Percentiles rank a stretch among this genome's conserved stretches.
These are phyloP conservation scores for Chimonanthus praecox DNA, from an alignment of 164 flowering plant species.

Conservation along the genomic window DNA sequence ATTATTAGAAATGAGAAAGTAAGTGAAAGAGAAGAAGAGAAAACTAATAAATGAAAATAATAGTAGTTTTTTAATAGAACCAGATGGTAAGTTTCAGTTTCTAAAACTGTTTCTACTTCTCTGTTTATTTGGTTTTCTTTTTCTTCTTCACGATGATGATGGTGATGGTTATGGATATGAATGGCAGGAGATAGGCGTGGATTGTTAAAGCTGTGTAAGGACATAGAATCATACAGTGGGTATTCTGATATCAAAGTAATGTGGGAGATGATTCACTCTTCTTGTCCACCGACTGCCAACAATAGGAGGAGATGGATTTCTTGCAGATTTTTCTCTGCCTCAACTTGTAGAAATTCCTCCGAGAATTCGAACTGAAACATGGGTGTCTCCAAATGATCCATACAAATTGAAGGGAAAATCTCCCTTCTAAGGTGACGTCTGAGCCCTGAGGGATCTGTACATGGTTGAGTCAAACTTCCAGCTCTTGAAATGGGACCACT, in stretches of 20 bases:
- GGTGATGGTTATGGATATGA: not conserved
- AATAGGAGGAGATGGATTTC: slow-evolving; percentile 5
- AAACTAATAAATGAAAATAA: too few species aligned
- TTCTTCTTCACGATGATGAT: not conserved
- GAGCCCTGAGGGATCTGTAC: too few species aligned
- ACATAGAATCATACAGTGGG: slow-evolving; percentile 13
- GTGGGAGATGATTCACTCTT: slow-evolving; percentile 14
- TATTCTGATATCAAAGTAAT: slow-evolving; percentile 11
- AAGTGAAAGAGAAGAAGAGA: not conserved
- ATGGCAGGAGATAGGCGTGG: slow-evolving; percentile 9
- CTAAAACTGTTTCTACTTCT: not conserved
- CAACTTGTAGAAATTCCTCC: not conserved
- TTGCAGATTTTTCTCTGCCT: slow-evolving; percentile 5
- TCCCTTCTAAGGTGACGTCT: too few species aligned
- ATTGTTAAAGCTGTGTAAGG: slow-evolving; percentile 11
- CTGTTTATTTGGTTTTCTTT: not conserved
- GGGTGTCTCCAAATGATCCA: too few species aligned
- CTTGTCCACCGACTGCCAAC: not conserved
- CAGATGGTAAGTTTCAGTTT: not conserved
- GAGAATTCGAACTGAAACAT: too few species aligned
- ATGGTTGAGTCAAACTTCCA: too few species aligned
- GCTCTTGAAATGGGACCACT: too few species aligned
- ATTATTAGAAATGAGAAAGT: not conserved
- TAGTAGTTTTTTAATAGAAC: too few species aligned
- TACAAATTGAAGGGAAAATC: too few species aligned